phyloP scores from a whole-genome alignment of 2,329 filamentous ascomycete species.

The Botrytis deweyae region DNA sequence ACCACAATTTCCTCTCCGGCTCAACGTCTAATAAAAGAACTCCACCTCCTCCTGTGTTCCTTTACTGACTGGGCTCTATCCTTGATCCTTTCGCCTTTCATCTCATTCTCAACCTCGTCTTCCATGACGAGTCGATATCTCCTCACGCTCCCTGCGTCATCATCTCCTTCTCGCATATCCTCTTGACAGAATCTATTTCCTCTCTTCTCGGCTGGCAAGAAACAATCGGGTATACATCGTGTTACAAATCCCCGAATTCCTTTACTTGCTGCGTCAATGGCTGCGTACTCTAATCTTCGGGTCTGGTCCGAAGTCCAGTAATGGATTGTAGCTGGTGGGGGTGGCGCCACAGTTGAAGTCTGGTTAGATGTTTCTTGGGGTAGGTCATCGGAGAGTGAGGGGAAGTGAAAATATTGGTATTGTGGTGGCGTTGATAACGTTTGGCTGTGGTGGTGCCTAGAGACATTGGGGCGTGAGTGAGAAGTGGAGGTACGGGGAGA shows the following conservation, averaged over 20 bases:
- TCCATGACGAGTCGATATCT: constrained; percentile 54
- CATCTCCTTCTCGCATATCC: constrained; percentile 24
- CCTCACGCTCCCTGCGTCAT: constrained; percentile 60
- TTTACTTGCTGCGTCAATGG: constrained; percentile 61
- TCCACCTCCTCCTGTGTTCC: constrained; percentile 14
- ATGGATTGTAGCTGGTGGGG: constrained; percentile 59
- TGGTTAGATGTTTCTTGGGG: constrained; percentile 36
- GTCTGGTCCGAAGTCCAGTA: constrained; percentile 68
- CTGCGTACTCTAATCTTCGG: constrained; percentile 62
- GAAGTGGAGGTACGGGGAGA: constrained; percentile 22
- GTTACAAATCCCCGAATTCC: constrained; percentile 61
- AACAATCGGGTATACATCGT: constrained; percentile 61
- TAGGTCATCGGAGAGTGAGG: constrained; percentile 27
- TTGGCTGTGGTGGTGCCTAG: constrained; percentile 23
- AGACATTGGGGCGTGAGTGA: neutral
- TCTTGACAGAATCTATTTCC: constrained; percentile 55
- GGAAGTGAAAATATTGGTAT: constrained; percentile 39
- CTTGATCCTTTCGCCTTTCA: neutral
- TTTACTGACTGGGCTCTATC: neutral
- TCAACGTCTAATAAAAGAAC: neutral
- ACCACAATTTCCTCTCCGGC: neutral
- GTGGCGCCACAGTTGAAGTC: constrained; percentile 37
- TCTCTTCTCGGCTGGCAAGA: constrained; percentile 52
- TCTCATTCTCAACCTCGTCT: constrained; percentile 20
- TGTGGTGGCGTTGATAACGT: constrained; percentile 17